Percentiles rank a stretch among this genome's conserved stretches.
Conservation (phyloP, 306 rosid genomes). For the Chamaecrista fasciculata region DNA sequence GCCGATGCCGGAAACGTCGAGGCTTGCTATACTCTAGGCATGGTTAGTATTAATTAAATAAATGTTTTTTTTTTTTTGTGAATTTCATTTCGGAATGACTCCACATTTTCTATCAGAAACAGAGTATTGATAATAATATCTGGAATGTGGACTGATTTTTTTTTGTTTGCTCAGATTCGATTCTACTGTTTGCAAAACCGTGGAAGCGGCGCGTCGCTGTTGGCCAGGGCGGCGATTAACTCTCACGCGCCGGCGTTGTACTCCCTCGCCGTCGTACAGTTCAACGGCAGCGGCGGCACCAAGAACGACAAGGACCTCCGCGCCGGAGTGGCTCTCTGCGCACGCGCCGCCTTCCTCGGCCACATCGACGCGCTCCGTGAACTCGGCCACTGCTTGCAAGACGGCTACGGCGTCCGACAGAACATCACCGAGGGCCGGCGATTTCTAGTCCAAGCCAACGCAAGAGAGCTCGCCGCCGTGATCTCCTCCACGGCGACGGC, state of each 20-base stretch:
- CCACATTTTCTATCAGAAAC: no score
- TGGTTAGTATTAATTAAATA: no score
- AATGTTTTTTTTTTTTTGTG: background rate
- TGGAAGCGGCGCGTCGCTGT: slow-evolving; percentile 78
- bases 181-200: slow-evolving; percentile 77
- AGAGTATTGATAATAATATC: background rate
- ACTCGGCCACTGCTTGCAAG: slow-evolving; percentile 92
- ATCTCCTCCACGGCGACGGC: slow-evolving; percentile 28
- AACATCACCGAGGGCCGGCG: slow-evolving; percentile 78
- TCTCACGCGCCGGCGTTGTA: slow-evolving; percentile 88
- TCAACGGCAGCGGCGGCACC: slow-evolving; percentile 92
- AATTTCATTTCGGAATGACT: background rate
- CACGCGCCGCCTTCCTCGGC: slow-evolving; percentile 91
- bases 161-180: slow-evolving; percentile 65
- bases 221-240: slow-evolving; percentile 87
- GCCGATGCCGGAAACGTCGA: slow-evolving; percentile 86
- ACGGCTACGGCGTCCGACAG: slow-evolving; percentile 91
- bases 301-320: slow-evolving; percentile 82
- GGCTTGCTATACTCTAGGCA: slow-evolving; percentile 90
- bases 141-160: slow-evolving; percentile 1
- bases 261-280: slow-evolving; percentile 87
- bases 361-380: slow-evolving; percentile 88
- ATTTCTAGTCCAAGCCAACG: slow-evolving; percentile 85
- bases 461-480: slow-evolving; percentile 84
- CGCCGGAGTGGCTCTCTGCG: slow-evolving; percentile 84